These are phyloP conservation scores for Myxozyma mucilagina DNA, from an alignment of 805 yeast genomes.

Conservation along the genomic window DNA sequence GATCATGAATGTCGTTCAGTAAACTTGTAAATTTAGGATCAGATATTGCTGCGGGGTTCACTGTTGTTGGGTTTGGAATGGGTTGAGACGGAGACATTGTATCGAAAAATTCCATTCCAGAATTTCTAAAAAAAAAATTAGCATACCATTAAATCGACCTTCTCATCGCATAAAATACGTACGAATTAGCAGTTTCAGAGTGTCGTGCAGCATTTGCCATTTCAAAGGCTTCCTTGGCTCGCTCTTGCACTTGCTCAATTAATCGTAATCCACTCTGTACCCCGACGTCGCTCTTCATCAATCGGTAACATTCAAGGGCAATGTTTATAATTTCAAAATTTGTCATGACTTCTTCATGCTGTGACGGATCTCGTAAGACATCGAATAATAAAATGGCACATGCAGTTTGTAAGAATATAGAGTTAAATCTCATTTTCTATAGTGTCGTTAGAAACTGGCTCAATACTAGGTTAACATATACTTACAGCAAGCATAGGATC, in stretches of 20 bases:
- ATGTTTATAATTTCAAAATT: constrained; percentile 30
- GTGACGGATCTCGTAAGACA: constrained; percentile 24
- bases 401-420: constrained; percentile 28
- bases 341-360: constrained; percentile 22
- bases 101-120: not conserved
- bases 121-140: not conserved
- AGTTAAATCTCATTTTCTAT: constrained; percentile 29
- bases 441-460: not conserved
- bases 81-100: not conserved
- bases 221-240: constrained; percentile 25
- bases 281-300: constrained; percentile 22
- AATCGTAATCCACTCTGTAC: constrained; percentile 21
- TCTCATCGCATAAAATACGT: not conserved
- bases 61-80: not conserved
- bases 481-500: constrained; percentile 27
- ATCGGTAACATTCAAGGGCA: constrained; percentile 28
- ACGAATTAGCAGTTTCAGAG: not conserved
- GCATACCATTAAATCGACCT: not conserved
- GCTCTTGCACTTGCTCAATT: constrained; percentile 27
- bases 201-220: constrained; percentile 9
- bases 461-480: not conserved
- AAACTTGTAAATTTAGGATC: not conserved
- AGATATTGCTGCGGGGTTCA: not conserved
- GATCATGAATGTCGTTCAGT: not conserved
- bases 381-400: constrained; percentile 29